These are phyloP conservation scores for Didymella pinodella DNA, from an alignment of 2,329 filamentous ascomycete genomes.

Conservation along the genomic window DNA sequence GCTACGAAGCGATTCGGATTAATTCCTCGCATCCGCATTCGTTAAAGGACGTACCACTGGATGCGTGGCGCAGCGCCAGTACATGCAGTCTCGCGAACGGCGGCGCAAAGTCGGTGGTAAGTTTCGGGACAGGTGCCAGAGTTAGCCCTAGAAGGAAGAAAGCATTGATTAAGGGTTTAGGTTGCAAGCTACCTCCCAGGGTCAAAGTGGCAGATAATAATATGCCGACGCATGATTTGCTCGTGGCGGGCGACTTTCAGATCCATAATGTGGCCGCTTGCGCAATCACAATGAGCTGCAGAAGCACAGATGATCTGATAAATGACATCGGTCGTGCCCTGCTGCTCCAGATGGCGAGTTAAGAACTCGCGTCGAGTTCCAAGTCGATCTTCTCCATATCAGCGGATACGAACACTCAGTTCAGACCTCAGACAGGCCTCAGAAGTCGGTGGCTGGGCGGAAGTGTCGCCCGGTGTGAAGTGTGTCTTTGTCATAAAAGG, in stretches of 20 bases:
- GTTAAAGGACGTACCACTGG: not conserved
- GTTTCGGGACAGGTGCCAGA: constrained; percentile 3
- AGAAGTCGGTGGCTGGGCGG: not conserved
- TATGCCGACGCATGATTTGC: constrained; percentile 1
- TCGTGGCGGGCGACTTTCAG: not conserved
- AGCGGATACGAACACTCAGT: not conserved
- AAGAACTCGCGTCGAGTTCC: not conserved
- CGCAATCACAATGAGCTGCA: constrained; percentile 1
- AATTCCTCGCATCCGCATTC: not conserved
- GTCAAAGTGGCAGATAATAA: not conserved
- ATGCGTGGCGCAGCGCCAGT: constrained; percentile 9
- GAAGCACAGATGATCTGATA: not conserved
- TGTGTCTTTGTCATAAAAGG: constrained; percentile 2
- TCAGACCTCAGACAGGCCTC: not conserved
- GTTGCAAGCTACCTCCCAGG: not conserved
- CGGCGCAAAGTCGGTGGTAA: not conserved
- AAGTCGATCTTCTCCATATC: not conserved
- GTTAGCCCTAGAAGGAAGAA: not conserved
- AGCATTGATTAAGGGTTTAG: constrained; percentile 1
- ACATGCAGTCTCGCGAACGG: not conserved
- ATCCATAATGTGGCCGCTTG: not conserved
- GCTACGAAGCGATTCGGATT: not conserved
- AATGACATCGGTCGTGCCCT: not conserved
- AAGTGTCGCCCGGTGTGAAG: not conserved
- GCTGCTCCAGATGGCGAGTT: not conserved